phyloP scores from a whole-genome alignment of 176 grass and related monocot genomes.

The Poa annua region DNA sequence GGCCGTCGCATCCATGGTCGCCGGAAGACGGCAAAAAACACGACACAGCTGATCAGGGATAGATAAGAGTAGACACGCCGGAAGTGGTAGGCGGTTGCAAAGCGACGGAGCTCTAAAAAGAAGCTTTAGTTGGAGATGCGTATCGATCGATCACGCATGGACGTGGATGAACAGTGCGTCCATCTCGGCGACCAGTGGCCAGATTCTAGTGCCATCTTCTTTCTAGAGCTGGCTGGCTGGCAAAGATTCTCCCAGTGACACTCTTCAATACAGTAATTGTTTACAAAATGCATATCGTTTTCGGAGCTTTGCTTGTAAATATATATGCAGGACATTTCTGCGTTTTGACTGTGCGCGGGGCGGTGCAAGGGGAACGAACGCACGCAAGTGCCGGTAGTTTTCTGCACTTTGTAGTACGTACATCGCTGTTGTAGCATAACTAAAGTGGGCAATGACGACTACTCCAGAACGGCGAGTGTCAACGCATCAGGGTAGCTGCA shows the following conservation, averaged over 20 bases:
- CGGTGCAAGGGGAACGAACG: no score
- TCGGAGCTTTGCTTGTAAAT: no score
- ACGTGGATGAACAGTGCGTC: neutral
- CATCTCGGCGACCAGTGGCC: neutral
- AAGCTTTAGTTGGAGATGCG: neutral
- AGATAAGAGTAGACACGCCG: no score
- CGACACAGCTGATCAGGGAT: neutral
- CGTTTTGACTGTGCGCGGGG: neutral
- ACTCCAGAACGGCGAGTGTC: neutral
- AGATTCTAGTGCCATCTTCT: neutral
- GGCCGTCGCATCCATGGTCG: constrained; percentile 15
- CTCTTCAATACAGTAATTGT: no score
- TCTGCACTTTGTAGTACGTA: no score
- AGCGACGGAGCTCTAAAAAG: neutral
- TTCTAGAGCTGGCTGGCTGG: neutral
- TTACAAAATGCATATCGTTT: no score
- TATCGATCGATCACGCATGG: neutral
- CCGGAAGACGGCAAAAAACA: constrained; percentile 3
- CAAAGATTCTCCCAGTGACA: constrained; percentile 8
- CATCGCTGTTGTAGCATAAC: no score
- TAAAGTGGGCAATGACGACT: no score
- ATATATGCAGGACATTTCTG: neutral
- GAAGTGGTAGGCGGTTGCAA: neutral
- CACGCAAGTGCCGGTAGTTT: no score
- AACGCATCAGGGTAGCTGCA: neutral